Evolutionary conservation across 2,329 filamentous ascomycete genomes (phyloP), one percentile per base, ranked within the genome.

Genomic region (Phialemonium atrogriseum): DNA sequence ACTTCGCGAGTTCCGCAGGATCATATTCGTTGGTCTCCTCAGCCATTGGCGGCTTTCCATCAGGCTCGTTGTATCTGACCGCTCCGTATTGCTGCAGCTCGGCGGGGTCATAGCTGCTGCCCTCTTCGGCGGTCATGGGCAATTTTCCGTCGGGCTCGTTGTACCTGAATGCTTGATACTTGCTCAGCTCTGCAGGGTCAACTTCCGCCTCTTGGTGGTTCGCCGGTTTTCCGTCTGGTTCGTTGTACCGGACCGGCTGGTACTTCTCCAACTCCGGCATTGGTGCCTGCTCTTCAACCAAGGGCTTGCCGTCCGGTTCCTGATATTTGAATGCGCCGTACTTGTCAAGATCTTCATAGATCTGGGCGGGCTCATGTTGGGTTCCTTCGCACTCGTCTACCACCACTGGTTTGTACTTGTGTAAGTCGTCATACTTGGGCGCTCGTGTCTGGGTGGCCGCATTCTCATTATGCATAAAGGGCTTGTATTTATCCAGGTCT

Each of bases 1-100:
- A 68, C 34, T 57, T 49, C 32, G 51, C 46, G 27, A 67, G 44
- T 37, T 68, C 64, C 4, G 55, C 45, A 27, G 64, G 60, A 5
- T 40, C 35, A 4, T 45, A 27, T 32, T 45, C 44, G 27, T 25
- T 44, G 36, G 10, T 28, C 23, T 23, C 31, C 23, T 30, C 20
- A 12, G 7, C 31, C 7, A 28, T 24, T 3, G 36, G 16, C 3
- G 35, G 19, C 19, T 48, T 44, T 24, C 38, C 42, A 22, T 48
- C 41, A 3, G 43, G 43, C 24, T 55, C 43, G 9, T 48, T 43
- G 16, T 43, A 33, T 9, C 34, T 34, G 19, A 45, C 36, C 4
- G 45, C 34, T 20, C 36, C 36, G 39, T 54, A 46, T n/a, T 34
- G 30, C 5, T 35, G 19, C n/a, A 46, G 17, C 24, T 47, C 29